Conservation (phyloP, 345 rosid genomes). For the Euclidium syriacum region DNA sequence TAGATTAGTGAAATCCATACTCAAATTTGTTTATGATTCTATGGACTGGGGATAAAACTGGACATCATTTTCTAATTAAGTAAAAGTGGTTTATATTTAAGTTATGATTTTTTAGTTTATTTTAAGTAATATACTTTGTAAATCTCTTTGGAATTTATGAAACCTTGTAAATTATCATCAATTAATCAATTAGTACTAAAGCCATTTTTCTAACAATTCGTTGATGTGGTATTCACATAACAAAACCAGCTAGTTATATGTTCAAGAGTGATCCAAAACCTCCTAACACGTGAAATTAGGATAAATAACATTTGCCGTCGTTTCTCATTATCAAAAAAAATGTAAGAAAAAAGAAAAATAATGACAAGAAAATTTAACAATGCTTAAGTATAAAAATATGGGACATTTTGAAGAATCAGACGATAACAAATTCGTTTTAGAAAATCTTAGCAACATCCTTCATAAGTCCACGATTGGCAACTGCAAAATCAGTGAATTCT, state of each 20-base stretch:
- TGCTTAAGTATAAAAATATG: neutral
- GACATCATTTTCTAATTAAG: too few species aligned
- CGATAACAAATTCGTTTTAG: neutral
- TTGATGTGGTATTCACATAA: neutral
- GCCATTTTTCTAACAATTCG: too few species aligned
- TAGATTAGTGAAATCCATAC: too few species aligned
- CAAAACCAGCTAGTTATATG: neutral
- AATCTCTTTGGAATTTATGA: too few species aligned
- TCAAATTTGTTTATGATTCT: too few species aligned
- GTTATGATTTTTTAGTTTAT: too few species aligned
- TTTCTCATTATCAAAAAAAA: neutral
- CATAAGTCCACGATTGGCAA: constrained; percentile 62
- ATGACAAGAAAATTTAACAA: neutral
- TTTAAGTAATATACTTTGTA: too few species aligned
- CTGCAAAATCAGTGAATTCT: constrained; percentile 65
- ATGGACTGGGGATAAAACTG: too few species aligned
- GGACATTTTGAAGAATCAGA: neutral
- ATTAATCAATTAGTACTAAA: too few species aligned
- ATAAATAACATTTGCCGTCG: neutral
- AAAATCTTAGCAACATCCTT: constrained; percentile 80
- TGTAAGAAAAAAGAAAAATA: neutral
- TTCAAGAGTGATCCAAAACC: neutral
- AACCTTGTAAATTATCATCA: too few species aligned
- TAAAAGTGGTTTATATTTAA: too few species aligned
- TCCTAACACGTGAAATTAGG: neutral